Evolutionary conservation across 2,329 filamentous ascomycete species (phyloP).

Genomic region (Colletotrichum horii): DNA sequence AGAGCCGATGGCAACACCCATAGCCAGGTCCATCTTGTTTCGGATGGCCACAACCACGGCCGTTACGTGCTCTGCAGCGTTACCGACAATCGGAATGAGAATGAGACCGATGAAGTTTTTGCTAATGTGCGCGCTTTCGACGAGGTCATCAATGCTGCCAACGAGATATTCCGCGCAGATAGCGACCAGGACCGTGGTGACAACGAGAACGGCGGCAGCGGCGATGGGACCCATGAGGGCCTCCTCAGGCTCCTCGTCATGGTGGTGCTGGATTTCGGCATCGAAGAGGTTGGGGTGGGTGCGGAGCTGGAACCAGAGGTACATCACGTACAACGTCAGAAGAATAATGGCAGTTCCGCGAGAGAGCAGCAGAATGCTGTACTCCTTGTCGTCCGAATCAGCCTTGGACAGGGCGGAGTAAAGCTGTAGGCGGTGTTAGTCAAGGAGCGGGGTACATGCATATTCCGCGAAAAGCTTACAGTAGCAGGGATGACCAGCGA

Average conservation of each 20-base stretch:
- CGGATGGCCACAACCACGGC: conserved; percentile 80
- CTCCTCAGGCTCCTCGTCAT: conserved; percentile 44
- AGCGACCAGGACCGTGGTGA: conserved; percentile 73
- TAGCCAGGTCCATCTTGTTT: conserved; percentile 76
- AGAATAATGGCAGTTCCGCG: conserved; percentile 79
- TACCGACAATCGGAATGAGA: conserved; percentile 79
- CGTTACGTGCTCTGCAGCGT: conserved; percentile 82
- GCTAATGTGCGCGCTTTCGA: conserved; percentile 73
- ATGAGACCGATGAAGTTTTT: conserved; percentile 84
- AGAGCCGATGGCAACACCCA: conserved; percentile 82
- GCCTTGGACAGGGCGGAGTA: conserved; percentile 66
- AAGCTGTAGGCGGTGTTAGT: conserved; percentile 46
- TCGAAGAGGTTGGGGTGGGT: conserved; percentile 79
- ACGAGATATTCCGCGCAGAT: conserved; percentile 81
- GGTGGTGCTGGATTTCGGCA: conserved; percentile 43
- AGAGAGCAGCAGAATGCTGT: conserved; percentile 73
- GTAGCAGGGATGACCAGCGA: conserved; percentile 82
- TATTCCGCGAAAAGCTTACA: conserved; percentile 38
- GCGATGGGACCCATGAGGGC: conserved; percentile 66
- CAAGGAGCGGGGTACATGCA: background rate
- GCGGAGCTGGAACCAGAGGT: conserved; percentile 78
- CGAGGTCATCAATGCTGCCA: conserved; percentile 75
- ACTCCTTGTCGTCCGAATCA: conserved; percentile 44
- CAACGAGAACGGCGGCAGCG: conserved; percentile 69
- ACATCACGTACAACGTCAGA: conserved; percentile 75